Evolutionary conservation across 2,329 filamentous ascomycete genomes (phyloP).

Genomic region (Fusarium miscanthi): DNA sequence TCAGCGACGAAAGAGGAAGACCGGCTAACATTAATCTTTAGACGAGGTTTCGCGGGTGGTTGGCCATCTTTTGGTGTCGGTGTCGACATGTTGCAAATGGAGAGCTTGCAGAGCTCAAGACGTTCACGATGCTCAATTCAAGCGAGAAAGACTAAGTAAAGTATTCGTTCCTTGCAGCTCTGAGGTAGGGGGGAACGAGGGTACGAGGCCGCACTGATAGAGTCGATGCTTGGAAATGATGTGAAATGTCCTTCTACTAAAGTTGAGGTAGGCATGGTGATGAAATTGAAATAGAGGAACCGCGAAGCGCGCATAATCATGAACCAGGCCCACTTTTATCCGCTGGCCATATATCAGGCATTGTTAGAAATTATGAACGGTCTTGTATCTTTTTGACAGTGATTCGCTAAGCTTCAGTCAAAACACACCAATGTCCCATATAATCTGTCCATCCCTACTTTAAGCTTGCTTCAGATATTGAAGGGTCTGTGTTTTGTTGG

Average conservation of each 20-base stretch:
- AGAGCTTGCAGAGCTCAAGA: slow-evolving; percentile 2
- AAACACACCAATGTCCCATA: background rate
- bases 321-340: slow-evolving; percentile 25
- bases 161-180: background rate
- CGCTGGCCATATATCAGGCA: background rate
- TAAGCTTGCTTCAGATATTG: slow-evolving; percentile 33
- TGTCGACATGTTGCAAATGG: slow-evolving; percentile 46
- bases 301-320: slow-evolving; percentile 22
- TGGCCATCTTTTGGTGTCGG: slow-evolving; percentile 40
- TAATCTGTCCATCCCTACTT: background rate
- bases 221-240: background rate
- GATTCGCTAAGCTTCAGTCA: background rate
- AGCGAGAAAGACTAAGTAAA: background rate
- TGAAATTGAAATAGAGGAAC: background rate
- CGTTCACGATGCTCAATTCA: slow-evolving; percentile 16
- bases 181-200: background rate
- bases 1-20: slow-evolving; percentile 51
- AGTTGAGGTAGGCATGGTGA: background rate
- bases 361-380: background rate
- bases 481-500: slow-evolving; percentile 34
- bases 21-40: slow-evolving; percentile 55
- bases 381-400: background rate
- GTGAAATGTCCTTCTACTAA: background rate
- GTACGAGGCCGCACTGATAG: background rate
- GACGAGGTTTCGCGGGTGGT: slow-evolving; percentile 51